Percentiles rank a stretch among this genome's conserved stretches.
These are phyloP conservation scores for Cinchona pubescens DNA, from an alignment of 257 asterid genomes.

Conservation along the genomic window DNA sequence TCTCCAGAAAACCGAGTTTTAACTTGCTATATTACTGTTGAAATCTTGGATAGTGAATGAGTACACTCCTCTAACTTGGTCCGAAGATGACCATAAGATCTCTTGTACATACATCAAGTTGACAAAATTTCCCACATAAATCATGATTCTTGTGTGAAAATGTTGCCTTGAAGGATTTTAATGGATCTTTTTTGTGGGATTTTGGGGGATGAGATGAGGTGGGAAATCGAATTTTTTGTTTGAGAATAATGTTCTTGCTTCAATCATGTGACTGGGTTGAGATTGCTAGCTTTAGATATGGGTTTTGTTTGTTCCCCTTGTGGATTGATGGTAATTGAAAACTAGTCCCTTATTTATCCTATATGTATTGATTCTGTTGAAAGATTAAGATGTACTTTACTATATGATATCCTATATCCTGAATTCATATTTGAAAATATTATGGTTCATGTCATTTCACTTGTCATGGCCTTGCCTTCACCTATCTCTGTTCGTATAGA, in stretches of 20 bases:
- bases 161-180: no score
- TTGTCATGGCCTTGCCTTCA: constrained; percentile 3
- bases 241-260: neutral
- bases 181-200: neutral
- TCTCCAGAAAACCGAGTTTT: neutral
- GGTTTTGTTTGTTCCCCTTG: neutral
- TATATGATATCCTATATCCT: neutral
- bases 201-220: neutral
- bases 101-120: neutral
- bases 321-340: neutral
- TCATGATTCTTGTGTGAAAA: no score
- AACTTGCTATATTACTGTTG: neutral
- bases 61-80: neutral
- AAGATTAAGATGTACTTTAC: neutral
- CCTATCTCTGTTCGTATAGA: neutral
- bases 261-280: neutral
- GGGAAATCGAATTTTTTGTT: neutral
- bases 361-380: neutral
- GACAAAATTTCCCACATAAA: neutral
- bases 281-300: neutral
- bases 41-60: neutral
- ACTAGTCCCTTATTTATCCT: neutral
- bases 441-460: neutral
- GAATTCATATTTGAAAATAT: neutral
- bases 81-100: neutral